These are phyloP conservation scores for Tolypocladium album DNA, from an alignment of 2,329 filamentous ascomycete genomes.

Conservation along the genomic window DNA sequence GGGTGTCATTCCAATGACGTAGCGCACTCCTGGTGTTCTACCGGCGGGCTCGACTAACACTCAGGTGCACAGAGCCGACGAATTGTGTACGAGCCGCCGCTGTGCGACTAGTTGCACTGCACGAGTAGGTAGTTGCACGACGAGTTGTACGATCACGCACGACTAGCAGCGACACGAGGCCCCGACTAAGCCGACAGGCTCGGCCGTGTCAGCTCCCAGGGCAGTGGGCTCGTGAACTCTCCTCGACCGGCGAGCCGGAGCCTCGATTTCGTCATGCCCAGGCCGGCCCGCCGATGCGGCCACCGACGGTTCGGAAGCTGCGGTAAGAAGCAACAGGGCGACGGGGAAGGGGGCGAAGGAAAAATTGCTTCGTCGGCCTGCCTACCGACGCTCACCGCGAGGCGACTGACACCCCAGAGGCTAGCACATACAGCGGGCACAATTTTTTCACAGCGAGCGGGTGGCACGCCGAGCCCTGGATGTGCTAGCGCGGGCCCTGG, in stretches of 20 bases:
- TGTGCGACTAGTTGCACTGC: no score
- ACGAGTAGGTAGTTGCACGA: no score
- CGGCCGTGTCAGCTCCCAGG: neutral
- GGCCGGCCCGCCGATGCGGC: neutral
- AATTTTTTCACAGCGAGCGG: neutral
- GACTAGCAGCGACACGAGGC: neutral
- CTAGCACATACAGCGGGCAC: neutral
- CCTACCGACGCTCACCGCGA: neutral
- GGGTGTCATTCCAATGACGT: neutral
- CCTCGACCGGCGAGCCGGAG: neutral
- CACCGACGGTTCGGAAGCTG: neutral
- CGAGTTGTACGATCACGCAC: neutral
- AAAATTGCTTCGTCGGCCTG: neutral
- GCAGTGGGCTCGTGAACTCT: no score
- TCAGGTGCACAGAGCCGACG: neutral
- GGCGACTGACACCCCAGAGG: neutral
- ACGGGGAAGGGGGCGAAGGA: neutral
- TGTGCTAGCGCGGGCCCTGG: neutral
- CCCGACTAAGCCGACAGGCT: neutral
- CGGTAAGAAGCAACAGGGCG: neutral
- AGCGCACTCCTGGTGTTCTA: neutral
- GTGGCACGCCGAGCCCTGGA: neutral
- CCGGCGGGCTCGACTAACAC: neutral
- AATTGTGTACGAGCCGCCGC: neutral
- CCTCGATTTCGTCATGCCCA: neutral